Evolutionary conservation across 129 eudicot species (phyloP).

Genomic region (Silybum marianum): DNA sequence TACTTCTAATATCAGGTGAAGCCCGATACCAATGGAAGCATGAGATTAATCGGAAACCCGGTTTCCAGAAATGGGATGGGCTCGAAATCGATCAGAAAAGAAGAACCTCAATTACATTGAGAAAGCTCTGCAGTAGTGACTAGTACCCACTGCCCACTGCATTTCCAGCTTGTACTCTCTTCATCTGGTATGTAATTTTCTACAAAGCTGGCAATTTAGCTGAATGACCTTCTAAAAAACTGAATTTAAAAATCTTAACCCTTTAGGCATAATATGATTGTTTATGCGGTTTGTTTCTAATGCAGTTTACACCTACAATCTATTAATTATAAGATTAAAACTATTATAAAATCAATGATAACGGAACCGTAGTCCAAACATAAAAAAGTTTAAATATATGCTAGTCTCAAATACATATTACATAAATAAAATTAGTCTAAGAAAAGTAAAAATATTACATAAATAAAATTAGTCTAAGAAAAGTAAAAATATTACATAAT

Average conservation of each 20-base stretch:
- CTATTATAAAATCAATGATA: too few species aligned
- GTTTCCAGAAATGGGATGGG: constrained; percentile 78
- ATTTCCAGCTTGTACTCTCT: neutral
- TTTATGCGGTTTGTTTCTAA: too few species aligned
- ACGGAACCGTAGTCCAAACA: too few species aligned
- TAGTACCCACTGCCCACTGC: constrained; percentile 29
- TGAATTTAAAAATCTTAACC: neutral
- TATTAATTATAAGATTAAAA: too few species aligned
- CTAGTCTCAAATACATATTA: too few species aligned
- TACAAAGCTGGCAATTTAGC: neutral
- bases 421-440: too few species aligned
- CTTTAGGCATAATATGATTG: neutral
- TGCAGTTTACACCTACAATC: too few species aligned
- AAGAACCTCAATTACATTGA: constrained; percentile 71
- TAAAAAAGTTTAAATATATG: too few species aligned
- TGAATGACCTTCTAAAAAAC: neutral
- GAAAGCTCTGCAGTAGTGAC: constrained; percentile 60
- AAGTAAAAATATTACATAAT: too few species aligned
- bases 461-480: too few species aligned
- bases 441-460: too few species aligned
- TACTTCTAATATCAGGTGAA: constrained; percentile 78
- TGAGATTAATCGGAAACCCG: constrained; percentile 85
- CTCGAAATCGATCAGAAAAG: constrained; percentile 67
- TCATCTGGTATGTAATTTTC: neutral
- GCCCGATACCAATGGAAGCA: constrained; percentile 90